A percentile compares a stretch with the other conserved stretches of the same genome.
Conservation (phyloP, 176 grass and related monocot genomes). For the Oryza longistaminata region DNA sequence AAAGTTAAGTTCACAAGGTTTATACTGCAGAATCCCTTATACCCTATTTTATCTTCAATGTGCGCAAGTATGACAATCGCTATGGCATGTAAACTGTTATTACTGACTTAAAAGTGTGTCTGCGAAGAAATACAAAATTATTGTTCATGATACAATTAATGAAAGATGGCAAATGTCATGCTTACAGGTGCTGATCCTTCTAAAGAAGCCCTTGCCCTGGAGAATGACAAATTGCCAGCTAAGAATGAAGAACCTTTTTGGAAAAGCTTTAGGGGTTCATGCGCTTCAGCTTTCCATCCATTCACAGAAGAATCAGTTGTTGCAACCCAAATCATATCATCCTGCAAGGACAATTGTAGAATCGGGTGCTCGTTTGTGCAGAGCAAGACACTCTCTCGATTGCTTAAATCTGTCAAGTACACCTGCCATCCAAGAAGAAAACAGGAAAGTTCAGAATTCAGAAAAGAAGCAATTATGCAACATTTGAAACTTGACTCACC, state of each 20-base stretch:
- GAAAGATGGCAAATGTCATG: constrained; percentile 22
- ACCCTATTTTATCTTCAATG: neutral
- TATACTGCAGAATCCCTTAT: neutral
- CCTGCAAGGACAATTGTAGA: constrained; percentile 86
- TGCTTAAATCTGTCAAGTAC: constrained; percentile 83
- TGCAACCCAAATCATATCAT: constrained; percentile 91
- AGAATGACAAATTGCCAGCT: constrained; percentile 97
- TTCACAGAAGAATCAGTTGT: constrained; percentile 80
- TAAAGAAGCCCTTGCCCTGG: constrained; percentile 88
- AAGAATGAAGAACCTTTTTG: constrained; percentile 94
- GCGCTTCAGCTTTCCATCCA: constrained; percentile 83
- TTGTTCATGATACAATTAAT: neutral
- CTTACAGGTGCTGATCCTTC: constrained; percentile 99
- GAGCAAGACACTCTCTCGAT: constrained; percentile 87
- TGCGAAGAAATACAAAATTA: constrained; percentile 15
- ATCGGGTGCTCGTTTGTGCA: constrained; percentile 81
- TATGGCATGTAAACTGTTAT: neutral
- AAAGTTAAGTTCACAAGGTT: constrained; percentile 19
- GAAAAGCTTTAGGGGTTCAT: constrained; percentile 65
- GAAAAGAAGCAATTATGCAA: constrained; percentile 22
- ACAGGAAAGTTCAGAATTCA: constrained; percentile 30
- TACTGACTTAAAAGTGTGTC: neutral
- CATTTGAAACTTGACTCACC: constrained; percentile 52
- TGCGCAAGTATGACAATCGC: neutral
- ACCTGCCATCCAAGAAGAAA: constrained; percentile 56